Base-by-base conservation (phyloP, 345 rosid species). In the Bruguiera sexangula region DNA sequence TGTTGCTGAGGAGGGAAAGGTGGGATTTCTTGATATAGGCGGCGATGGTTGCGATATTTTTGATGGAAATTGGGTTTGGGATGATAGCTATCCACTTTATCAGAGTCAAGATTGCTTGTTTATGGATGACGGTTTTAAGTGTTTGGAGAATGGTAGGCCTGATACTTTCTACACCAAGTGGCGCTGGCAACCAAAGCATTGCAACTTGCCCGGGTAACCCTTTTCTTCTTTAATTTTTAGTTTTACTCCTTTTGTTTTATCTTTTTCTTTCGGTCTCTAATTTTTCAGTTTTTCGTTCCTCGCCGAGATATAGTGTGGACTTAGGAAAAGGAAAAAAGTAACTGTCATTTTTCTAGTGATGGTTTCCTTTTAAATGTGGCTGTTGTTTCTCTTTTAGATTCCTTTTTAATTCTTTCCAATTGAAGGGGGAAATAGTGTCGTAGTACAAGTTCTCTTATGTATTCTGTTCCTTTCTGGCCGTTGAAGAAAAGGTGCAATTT, bases 41-140 rank as follows among this genome's bases (percentile, higher is more conserved):
- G 85, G 87, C 51, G 85, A 75, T 39, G 56, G 73, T 11, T 89
- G 95, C 68, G 85, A 89, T 76, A 64, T 84, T 62, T 89, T 85
- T 71, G 79, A 85, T 81, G 94, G 94, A 39, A 84, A 82, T 65
- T 89, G 94, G 94, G 81, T 85, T 65, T 89, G 91, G 91, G 91
- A 86, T 31, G 86, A 85, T 53, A 57, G 69, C 30, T 85, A 89
- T 70, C 94, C 94, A 8, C 57, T 86, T 58, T 89, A 89, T 63
- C 79, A 81, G 59, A 89, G 89, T 70, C 77, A 72, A 62, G 81
- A 85, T 72, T 89, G 94, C 52, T 75, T 71, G 30, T 84, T 81
- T 69, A 29, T 81, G 0, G 94, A 89, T 76, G 26, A 5, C 48
- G 91, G 89, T 53, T 88, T 89, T 72, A 83, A 91, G 68, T 89